A percentile compares a stretch with the other conserved stretches of the same genome.
Conservation (phyloP, 495 filamentous ascomycete species). For the Podospora pseudoanserina region DNA sequence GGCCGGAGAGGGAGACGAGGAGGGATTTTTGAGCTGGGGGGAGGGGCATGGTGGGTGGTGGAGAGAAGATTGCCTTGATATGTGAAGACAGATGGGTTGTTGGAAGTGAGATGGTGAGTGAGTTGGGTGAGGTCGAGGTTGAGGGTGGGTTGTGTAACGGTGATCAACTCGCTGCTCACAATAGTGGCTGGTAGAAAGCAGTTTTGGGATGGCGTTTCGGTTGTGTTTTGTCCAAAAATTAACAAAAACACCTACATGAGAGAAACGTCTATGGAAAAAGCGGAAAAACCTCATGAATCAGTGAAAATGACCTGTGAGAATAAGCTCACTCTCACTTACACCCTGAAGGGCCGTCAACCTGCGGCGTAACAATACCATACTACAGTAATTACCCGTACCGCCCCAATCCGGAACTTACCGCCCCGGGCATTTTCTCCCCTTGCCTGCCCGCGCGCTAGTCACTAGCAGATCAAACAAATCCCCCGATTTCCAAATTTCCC, state of each 20-base stretch:
- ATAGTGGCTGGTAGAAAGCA: background rate
- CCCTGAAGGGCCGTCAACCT: too few relatives aligned
- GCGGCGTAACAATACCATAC: too few relatives aligned
- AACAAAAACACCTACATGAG: background rate
- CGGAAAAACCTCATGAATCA: background rate
- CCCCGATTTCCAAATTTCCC: background rate
- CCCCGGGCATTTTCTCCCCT: background rate
- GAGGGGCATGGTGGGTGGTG: background rate
- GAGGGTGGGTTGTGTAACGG: background rate
- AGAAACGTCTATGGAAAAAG: background rate
- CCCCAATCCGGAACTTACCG: background rate
- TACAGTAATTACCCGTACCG: too few relatives aligned
- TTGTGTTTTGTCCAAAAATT: background rate
- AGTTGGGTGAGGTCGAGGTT: background rate
- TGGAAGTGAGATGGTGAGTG: background rate
- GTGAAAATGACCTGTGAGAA: background rate
- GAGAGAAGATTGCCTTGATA: background rate
- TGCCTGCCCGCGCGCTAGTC: background rate
- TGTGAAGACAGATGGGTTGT: background rate
- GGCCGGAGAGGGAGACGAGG: constrained; percentile 69
- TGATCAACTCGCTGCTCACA: background rate
- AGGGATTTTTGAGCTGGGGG: constrained; percentile 37
- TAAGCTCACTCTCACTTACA: background rate
- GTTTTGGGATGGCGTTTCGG: background rate
- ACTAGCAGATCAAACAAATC: background rate